Base-by-base conservation (phyloP, 108 stramenopile species). In the Cyclotella choctawhatcheeana region DNA sequence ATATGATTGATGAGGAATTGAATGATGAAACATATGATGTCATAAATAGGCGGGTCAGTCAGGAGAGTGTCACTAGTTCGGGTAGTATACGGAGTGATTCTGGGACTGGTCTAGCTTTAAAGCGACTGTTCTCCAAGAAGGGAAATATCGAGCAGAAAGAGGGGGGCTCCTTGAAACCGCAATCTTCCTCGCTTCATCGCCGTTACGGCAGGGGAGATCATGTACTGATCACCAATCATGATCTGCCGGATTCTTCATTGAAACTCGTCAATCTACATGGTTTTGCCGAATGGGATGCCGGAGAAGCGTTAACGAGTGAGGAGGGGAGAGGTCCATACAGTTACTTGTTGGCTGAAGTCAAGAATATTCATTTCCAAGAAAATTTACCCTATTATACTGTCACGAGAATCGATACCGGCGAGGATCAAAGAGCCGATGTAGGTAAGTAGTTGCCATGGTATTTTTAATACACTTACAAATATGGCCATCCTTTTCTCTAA, bases 321-420 rank as follows among this genome's bases (percentile, higher is more conserved):
- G 82, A 93, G 52, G 62, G 74, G 29, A 30, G 67, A 22, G 93
- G 91, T 12, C 91, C 93, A 6, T 92, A 83, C 59, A 58, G 59
- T 0, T 94, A 85, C 73, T 66, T 91, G 40, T 47, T 92, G 35
- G 83, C 83, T 16, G 75, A 73, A 7, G 88, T 92, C 44, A 81
- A 67, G 24, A 69, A 64, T 24, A 83, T 92, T 22, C 93, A 90
- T 65, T 91, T 87, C 66, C 87, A 81, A 25, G 91, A 90, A 66
- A 77, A 88, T 71, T 74, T 76, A 30, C 82, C 72, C 22, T 92
- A 89, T 63, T 92, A 89, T 64, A 91, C 91, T 8, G 89, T 94
- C 1, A 33, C 64, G 14, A 81, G 93, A 56, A 76, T 52, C 22
- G 91, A 94, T 65, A 84, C 82, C 25, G 76, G 76, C 8, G 58